Evolutionary conservation across 192 early-diverging fungal genomes (phyloP), one percentile per base, ranked within the genome.

Genomic region (Rhizophagus clarus): DNA sequence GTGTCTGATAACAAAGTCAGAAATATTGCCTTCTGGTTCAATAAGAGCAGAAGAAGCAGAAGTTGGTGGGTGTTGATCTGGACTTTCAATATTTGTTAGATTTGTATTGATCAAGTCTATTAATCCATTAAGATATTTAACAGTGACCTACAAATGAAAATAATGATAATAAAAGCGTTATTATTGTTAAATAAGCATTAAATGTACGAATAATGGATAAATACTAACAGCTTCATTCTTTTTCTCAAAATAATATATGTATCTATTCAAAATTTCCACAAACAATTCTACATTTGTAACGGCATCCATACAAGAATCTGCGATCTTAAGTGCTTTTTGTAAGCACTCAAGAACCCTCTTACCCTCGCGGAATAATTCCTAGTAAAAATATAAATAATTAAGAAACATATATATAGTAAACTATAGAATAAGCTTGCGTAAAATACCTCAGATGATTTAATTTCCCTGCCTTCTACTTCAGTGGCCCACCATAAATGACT

Each of bases 181-280:
- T n/a, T 31, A 68, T 67, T 20, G 6, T 49, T 76, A 12, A 20
- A 49, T 47, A 28, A 14, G 17, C 32, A 45, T 70, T 3, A 45
- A 76, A 2, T 5, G 10, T 20, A 28, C 3, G 9, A 70, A 70
- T 61, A 15, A 8, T 9, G 4, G 28, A 20, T 6, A 73, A 22
- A 8, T 40, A 85, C 90, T 87, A 88, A 96, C 95, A 73, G 90
- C 88, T 78, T 97, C 93, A 80, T 96, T 97, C 72, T 93, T 87
- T 80, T 91, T 92, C 89, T 97, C 96, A 87, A 95, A 99, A 83
- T 94, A 97, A 86, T 97, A 97, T 66, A 98, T 88, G 77, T 95
- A 97, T 84, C 94, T 88, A 84, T 99, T 97, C 74, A 99, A 84
- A 73, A 99, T 94, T 83, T 99, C 97, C n/a, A 99, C 95, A 90